Base-by-base conservation (phyloP, 2,329 filamentous ascomycete genomes). In the Penicillium crustosum region DNA sequence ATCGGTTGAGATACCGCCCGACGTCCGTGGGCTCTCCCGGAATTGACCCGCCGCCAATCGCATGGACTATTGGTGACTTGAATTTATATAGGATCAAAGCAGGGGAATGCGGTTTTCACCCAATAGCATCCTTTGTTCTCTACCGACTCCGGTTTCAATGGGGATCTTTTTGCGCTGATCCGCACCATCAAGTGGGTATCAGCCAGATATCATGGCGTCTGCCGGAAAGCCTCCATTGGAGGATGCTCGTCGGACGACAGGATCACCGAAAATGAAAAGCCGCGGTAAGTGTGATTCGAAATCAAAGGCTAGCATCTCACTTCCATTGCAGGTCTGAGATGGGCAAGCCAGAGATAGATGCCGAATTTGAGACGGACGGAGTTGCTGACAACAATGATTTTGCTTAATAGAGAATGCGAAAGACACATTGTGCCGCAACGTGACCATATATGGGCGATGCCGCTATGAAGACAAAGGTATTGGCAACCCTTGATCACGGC, bases 361-460 rank as follows among this genome's bases (percentile, higher is more conserved):
- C 48, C 52, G 38, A 35, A 38, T 47, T 10, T 29, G 21, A 29
- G 41, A 47, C 45, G 35, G 38, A 53, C 49, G 12, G 23, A 36
- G 50, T 49, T 55, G 59, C 61, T 64, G 15, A 62, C 49, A 33
- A 36, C 9, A 19, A 51, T 59, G 23, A 48, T 6, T 23, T 15
- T 35, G 38, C 13, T 50, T 49, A 35, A 55, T 63, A 89, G 88
- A 90, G 78, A 90, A 89, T 74, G 80, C 85, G 52, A 95, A 93
- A 78, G 92, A 95, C 73, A 96, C 91, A 7, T 83, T 93, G 57
- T 97, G 92, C 78, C 89, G 92, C 71, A 96, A 97, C 77, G 89
- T 97, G 61, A 84, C 92, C 61, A 96, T 97, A 68, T 96, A 96
- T 75, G 92, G 92, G 55, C 90, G 93, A 76, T 97, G 92, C 75